Base-by-base conservation (phyloP, 345 rosid genomes). In the Ceriops tagal region DNA sequence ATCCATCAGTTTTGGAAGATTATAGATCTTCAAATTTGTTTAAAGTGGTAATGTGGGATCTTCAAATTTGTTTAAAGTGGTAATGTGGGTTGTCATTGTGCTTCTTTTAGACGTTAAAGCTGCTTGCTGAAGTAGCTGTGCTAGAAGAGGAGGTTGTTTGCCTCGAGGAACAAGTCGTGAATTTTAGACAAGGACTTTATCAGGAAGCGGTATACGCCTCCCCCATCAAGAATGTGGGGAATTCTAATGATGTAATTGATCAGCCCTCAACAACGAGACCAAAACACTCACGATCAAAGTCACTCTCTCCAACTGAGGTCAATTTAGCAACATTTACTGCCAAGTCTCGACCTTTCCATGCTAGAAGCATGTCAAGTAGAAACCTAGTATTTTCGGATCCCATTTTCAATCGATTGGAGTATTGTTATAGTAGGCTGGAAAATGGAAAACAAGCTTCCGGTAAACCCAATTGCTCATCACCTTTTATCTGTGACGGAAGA, bases 181-280 rank as follows among this genome's bases (percentile, higher is more conserved):
- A 67, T 62, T 73, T 73, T 34, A 67, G 77, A 73, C 77, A 62
- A 67, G 77, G 77, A 62, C 67, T 75, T 8, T 91, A 91, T 75
- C 88, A 88, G 71, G 96, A 93, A 82, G 95, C 97, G 67, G 88
- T 84, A 22, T 86, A 76, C 78, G 79, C 66, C 51, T 88, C 97
- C 27, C 84, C 91, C 10, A 88, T 83, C 80, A 89, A 85, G 74
- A 91, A 88, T 65, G 68, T 72, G 1, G 95, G 84, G 75, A 82
- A 71, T 78, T 74, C 82, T 22, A 78, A 60, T 24, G 84, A 88
- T 59, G 43, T 67, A 26, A 66, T 39, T 0, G 89, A 89, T 28
- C 85, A 82, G 31, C 74, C 85, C 3, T 78, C 93, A 0, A 66
- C 70, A 49, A 76, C 83, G 73, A 89, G 84, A 73, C 75, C 79